Evolutionary conservation across 1,284 basidiomycete species (phyloP), one percentile per base, ranked within the genome.

Genomic region (Coniophora puteana): DNA sequence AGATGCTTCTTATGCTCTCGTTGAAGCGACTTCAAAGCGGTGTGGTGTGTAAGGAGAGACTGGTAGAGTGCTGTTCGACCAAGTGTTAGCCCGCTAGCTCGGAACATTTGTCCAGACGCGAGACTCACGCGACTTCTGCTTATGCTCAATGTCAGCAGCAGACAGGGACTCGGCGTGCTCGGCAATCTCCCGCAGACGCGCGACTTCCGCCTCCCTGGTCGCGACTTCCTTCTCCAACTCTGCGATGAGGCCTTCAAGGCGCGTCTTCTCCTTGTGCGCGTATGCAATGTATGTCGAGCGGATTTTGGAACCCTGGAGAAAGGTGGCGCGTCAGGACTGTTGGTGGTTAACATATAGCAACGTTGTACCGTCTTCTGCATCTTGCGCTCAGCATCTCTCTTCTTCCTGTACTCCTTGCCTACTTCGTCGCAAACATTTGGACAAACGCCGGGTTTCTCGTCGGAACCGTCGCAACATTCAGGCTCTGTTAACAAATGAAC

Each of bases 381-480:
- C 67, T 92, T 94, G 31, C 72, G 71, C 53, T 88, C 82, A 13
- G 78, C 84, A 33, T 86, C 84, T 24, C 68, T 62, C 52, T 78
- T 74, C 58, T 78, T 78, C 46, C 80, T 68, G 61, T 89, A 80
- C 33, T 62, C 79, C 45, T 80, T 77, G 1, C 93, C 91, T 27
- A 90, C 72, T 54, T 87, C 78, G 35, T 74, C 75, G 59, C 95
- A 99, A 5, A 67, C 67, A 60, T 98, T 83, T 16, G 77, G 71
- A 58, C 95, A 99, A 10, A 84, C 69, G 4, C 91, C 91, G 7
- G 76, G 59, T 4, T 66, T 69, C 63, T 99, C 95, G 61, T 99
- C 95, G 0, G 91, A 91, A n/a, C 96, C 96, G 57, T 99, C 95
- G 60, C 95, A 99, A 60, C 96, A 99, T 57, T 93, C 83, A 3